Percentiles rank a stretch among this genome's conserved stretches.
Evolutionary conservation across 2,329 filamentous ascomycete species (phyloP).

Genomic region (Ilyonectria sp.): DNA sequence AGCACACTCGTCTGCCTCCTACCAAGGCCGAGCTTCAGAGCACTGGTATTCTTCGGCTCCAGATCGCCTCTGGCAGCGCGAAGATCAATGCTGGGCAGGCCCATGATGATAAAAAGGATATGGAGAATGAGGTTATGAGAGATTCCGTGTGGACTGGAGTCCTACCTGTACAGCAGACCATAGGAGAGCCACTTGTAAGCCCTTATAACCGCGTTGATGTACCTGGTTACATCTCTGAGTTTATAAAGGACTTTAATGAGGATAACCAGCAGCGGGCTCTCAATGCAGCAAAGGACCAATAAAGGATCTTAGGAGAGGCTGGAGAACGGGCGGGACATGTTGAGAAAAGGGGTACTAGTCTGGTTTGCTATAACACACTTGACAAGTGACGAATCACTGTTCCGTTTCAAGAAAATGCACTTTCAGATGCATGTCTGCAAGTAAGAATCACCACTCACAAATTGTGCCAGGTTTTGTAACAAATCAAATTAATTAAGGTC

Average conservation of each 20-base stretch:
- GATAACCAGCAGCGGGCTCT: slow-evolving; percentile 49
- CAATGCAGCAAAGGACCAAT: slow-evolving; percentile 46
- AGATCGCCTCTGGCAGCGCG: slow-evolving; percentile 79
- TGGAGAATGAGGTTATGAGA: slow-evolving; percentile 59
- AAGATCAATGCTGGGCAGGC: slow-evolving; percentile 80
- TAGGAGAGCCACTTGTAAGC: slow-evolving; percentile 75
- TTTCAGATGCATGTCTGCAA: too few relatives aligned
- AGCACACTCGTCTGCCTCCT: slow-evolving; percentile 78
- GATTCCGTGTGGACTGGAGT: slow-evolving; percentile 69
- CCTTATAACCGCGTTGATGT: slow-evolving; percentile 72
- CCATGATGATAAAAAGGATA: slow-evolving; percentile 66
- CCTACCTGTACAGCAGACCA: slow-evolving; percentile 73
- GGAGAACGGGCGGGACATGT: too few relatives aligned
- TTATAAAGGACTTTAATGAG: slow-evolving; percentile 56
- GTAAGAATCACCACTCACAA: too few relatives aligned
- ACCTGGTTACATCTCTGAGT: slow-evolving; percentile 73
- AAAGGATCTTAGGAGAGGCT: too few relatives aligned
- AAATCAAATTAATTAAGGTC: too few relatives aligned
- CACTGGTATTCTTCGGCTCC: slow-evolving; percentile 80
- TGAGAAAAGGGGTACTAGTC: too few relatives aligned
- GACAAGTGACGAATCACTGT: too few relatives aligned
- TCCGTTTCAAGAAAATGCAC: too few relatives aligned
- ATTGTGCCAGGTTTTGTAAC: too few relatives aligned
- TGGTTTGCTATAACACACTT: too few relatives aligned
- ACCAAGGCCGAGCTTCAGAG: slow-evolving; percentile 81